phyloP scores from a whole-genome alignment of 176 grass and related monocot species.

The Oryza glumipatula region DNA sequence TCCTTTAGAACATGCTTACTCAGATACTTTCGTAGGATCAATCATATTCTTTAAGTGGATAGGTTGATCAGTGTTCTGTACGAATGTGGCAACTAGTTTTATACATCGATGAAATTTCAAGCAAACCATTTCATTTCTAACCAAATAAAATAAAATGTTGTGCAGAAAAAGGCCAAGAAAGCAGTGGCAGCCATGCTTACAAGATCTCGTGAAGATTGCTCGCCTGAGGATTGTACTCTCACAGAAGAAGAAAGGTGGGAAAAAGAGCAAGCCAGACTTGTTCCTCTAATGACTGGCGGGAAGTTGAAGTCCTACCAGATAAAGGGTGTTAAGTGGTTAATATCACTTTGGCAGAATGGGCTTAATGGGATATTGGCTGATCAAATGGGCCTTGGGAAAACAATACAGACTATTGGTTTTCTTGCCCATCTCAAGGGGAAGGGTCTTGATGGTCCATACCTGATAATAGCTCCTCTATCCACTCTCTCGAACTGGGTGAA shows the following conservation, averaged over 20 bases:
- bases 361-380: constrained; percentile 93
- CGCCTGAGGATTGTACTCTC: constrained; percentile 59
- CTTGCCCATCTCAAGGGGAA: constrained; percentile 95
- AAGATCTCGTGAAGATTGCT: constrained; percentile 62
- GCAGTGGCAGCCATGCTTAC: constrained; percentile 90
- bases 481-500: constrained; percentile 98
- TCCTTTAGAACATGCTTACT: background rate
- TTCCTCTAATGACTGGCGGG: constrained; percentile 91
- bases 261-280: constrained; percentile 79
- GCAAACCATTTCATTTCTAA: constrained; percentile 5
- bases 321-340: constrained; percentile 98
- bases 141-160: background rate
- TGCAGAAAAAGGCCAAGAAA: constrained; percentile 88
- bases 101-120: background rate
- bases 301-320: constrained; percentile 94
- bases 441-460: constrained; percentile 82
- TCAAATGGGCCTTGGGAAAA: constrained; percentile 99
- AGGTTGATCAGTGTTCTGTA: background rate
- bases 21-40: background rate
- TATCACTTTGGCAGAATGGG: constrained; percentile 98
- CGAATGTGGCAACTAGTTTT: background rate
- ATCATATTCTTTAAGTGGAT: background rate
- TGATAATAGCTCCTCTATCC: constrained; percentile 94
- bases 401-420: constrained; percentile 97
- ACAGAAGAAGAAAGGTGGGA: constrained; percentile 70